Evolutionary conservation across 1,284 basidiomycete species (phyloP).

Genomic region (Malassezia caprae): DNA sequence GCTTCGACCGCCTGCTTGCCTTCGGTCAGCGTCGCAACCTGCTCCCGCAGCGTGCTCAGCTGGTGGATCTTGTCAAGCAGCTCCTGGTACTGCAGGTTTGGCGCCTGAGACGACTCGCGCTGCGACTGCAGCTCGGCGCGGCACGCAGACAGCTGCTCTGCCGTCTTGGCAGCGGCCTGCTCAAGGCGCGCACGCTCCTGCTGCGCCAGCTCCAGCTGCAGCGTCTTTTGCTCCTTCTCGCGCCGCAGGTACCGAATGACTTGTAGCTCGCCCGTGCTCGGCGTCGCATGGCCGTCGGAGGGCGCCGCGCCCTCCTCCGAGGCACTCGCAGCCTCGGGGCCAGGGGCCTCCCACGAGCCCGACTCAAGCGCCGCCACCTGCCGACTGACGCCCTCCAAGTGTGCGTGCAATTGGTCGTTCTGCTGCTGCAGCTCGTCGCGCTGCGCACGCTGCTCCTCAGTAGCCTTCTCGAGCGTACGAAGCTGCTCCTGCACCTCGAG

Average conservation of each 20-base stretch:
- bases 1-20: constrained; percentile 64
- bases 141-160: constrained; percentile 60
- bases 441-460: constrained; percentile 60
- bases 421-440: constrained; percentile 66
- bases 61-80: constrained; percentile 78
- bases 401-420: constrained; percentile 68
- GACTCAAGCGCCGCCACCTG: constrained; percentile 62
- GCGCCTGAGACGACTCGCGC: constrained; percentile 48
- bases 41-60: constrained; percentile 74
- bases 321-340: constrained; percentile 17
- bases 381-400: constrained; percentile 71
- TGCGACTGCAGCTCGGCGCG: constrained; percentile 49
- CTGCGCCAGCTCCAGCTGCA: constrained; percentile 73
- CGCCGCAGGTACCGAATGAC: constrained; percentile 73
- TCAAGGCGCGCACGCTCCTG: constrained; percentile 70
- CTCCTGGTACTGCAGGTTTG: constrained; percentile 64
- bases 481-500: constrained; percentile 72
- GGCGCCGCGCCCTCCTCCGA: constrained; percentile 51
- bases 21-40: constrained; percentile 70
- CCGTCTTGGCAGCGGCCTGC: constrained; percentile 64
- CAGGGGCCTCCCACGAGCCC: constrained; percentile 43
- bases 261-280: constrained; percentile 52
- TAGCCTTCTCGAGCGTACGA: constrained; percentile 65
- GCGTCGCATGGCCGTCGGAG: constrained; percentile 50
- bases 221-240: constrained; percentile 80